These are phyloP conservation scores for Eimeria falciformis DNA, from an alignment of 169 alveolate species.

Conservation along the genomic window DNA sequence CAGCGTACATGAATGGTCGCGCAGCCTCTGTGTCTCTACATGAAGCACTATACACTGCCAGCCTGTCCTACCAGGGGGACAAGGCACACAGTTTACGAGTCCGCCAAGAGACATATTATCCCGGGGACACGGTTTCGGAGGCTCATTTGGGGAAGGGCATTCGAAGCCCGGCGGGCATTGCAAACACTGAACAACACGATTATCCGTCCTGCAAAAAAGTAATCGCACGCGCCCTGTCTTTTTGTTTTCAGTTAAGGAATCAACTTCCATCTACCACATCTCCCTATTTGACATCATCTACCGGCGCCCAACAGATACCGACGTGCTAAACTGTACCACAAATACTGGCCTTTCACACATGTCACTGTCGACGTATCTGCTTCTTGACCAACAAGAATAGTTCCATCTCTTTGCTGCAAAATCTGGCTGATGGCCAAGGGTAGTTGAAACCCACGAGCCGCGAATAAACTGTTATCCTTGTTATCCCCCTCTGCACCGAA, in stretches of 20 bases:
- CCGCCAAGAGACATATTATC: constrained; percentile 64
- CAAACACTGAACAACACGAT: background rate
- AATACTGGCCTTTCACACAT: constrained; percentile 45
- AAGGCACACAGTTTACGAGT: constrained; percentile 18
- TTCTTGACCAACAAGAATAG: background rate
- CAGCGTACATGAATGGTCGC: no score
- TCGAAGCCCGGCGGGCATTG: constrained; percentile 67
- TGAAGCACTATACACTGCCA: no score
- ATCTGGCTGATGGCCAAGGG: constrained; percentile 54
- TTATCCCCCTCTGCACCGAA: constrained; percentile 1
- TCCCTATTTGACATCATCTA: no score
- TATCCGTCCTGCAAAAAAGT: constrained; percentile 3
- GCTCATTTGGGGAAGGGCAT: constrained; percentile 39
- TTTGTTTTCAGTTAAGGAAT: no score
- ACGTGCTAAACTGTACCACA: constrained; percentile 44
- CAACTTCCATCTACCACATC: no score
- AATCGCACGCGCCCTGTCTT: no score
- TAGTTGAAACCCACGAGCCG: constrained; percentile 49
- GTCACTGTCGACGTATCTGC: constrained; percentile 8
- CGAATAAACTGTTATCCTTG: background rate
- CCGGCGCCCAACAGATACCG: no score
- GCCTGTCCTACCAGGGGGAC: constrained; percentile 40
- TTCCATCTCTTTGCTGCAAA: background rate
- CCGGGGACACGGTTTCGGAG: constrained; percentile 47
- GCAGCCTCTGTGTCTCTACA: no score